phyloP scores from a whole-genome alignment of 2,329 filamentous ascomycete genomes.

The Nothophaeocryptopus gaeumannii region DNA sequence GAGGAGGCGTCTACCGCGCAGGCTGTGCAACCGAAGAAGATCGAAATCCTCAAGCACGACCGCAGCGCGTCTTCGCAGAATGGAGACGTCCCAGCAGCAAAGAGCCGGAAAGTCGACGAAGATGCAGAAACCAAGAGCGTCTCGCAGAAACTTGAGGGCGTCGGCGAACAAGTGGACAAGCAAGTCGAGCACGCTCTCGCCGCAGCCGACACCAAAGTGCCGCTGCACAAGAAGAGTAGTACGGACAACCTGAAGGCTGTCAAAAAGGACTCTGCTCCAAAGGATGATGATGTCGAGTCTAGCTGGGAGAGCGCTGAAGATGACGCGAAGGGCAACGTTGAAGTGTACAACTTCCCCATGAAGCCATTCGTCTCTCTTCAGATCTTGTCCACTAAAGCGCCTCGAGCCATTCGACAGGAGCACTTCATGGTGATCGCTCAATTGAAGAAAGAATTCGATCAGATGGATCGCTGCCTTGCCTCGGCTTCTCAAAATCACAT shows the following conservation, averaged over 20 bases:
- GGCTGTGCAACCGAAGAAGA: constrained; percentile 34
- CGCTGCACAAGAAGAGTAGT: constrained; percentile 39
- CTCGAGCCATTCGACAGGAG: constrained; percentile 68
- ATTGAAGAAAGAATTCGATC: constrained; percentile 96
- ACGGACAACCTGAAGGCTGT: constrained; percentile 52
- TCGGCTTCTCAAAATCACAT: constrained; percentile 89
- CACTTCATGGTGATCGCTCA: constrained; percentile 88
- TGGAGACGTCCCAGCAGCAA: constrained; percentile 32
- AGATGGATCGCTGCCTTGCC: constrained; percentile 89
- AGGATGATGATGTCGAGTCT: constrained; percentile 57
- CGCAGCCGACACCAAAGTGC: constrained; percentile 49
- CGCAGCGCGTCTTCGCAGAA: constrained; percentile 39
- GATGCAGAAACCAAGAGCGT: constrained; percentile 57
- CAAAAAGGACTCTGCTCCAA: constrained; percentile 52
- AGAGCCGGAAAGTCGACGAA: constrained; percentile 35
- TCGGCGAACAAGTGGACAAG: constrained; percentile 59
- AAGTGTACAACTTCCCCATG: constrained; percentile 93
- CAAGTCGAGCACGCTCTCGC: constrained; percentile 65
- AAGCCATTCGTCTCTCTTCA: constrained; percentile 91
- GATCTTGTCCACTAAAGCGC: constrained; percentile 58
- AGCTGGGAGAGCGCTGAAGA: constrained; percentile 87
- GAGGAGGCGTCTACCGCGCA: constrained; percentile 24
- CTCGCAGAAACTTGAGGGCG: constrained; percentile 64
- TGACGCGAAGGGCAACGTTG: constrained; percentile 68
- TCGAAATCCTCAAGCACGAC: constrained; percentile 47